Base-by-base conservation (phyloP, 23 red algal species). In the Gracilaria gracilis region DNA sequence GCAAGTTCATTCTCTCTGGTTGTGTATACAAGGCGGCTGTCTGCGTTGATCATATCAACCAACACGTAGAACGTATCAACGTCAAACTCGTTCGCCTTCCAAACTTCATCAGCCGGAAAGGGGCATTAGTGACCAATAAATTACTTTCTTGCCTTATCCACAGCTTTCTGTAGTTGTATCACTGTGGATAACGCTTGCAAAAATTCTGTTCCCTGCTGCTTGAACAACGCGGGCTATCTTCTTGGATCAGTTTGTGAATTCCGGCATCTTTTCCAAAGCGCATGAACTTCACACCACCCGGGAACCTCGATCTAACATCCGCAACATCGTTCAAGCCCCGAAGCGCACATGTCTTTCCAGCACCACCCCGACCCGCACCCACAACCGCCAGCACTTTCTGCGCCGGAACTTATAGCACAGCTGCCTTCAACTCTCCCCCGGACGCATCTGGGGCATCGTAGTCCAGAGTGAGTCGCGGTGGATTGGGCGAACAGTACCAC, bases 81-180 rank as follows among this genome's bases (percentile, higher is more conserved):
- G 4, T 49, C 48, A 49, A 78, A 16, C 31, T 37, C 73, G 38
- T 78, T 78, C 14, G 1, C 40, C 11, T 47, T 15, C 73, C 73
- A 78, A 11, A 78, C 7, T 16, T 78, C 73, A 47, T 78, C 73
- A 11, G 50, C 38, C 29, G 50, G 38, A 39, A 78, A 78, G 29
- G 50, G 73, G 24, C 73, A 78, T 78, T 29, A 50, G 12, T 25
- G 73, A 2, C 13, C 73, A 5, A 32, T 54, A n/a, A 78, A 78
- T 37, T 37, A 78, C 13, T 29, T 13, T n/a, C 38, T 54, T 29
- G 48, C n/a, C 40, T 28, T 38, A 0, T 47, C 13, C 12, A 78
- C 40, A 9, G 19, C 73, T 54, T 49, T 25, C n/a, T 25, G 39
- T 13, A 29, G 42, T 28, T 28, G 34, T 37, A 4, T 37, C 40